Evolutionary conservation across 2,329 filamentous ascomycete species (phyloP), one percentile per base, ranked within the genome.

Genomic region (Colletotrichum trifolii): DNA sequence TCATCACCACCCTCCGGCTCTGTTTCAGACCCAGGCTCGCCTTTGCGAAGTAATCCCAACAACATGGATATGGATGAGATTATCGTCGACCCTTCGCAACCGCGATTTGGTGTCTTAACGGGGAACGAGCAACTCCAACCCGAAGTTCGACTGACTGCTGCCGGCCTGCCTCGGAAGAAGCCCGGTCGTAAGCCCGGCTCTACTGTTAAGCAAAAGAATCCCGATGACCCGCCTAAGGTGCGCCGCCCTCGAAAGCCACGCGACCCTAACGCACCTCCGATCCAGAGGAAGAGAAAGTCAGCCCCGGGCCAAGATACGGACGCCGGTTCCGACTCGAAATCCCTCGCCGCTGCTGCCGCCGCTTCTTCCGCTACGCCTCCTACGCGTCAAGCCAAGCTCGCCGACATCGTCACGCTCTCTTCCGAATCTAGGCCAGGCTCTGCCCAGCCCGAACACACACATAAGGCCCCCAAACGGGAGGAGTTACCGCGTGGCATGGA

Each of bases 171-270:
- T 0, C 78, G 87, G 5, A 89, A 89, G 77, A 90, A 90, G 77
- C 87, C 87, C 17, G 87, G 87, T 25, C 84, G 88, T 54, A 90
- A 90, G 73, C 87, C 88, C 71, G 91, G 83, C 72, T 86, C 79
- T 66, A 83, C 78, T 59, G 75, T 83, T 53, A 85, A 83, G 70
- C 75, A 77, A 62, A 81, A 79, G 73, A 73, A 73, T 58, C 73
- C 76, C 55, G 75, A 78, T 64, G 80, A 84, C 12, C 78, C 78
- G 25, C 74, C 80, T 69, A 87, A 87, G 73, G 78, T 77, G 57
- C 83, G 85, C 64, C 84, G 82, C 68, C 79, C 82, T 8, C 76
- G 87, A 60, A 89, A 89, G 71, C 82, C 86, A 33, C 83, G 81
- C 68, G 88, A 90, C 70, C 83, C 87, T 8, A 87, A 86, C 73